phyloP scores from a whole-genome alignment of 2,329 filamentous ascomycete species.

The Microcyclospora pomicola region DNA sequence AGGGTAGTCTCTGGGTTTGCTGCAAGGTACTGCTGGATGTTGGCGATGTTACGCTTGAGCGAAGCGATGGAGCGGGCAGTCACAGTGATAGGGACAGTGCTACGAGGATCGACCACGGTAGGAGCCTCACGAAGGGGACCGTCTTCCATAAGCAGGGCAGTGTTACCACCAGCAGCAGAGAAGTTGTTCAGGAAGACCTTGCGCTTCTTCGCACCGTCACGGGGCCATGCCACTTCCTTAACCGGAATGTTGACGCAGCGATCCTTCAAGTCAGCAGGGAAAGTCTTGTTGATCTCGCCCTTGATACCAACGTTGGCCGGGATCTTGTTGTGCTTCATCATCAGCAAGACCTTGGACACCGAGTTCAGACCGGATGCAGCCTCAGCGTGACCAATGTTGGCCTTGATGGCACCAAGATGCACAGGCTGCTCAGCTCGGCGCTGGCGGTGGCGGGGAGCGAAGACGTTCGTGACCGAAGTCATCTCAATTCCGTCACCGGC shows the following conservation, averaged over 20 bases:
- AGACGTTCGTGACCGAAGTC: constrained; percentile 55
- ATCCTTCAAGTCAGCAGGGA: constrained; percentile 38
- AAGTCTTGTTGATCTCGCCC: constrained; percentile 41
- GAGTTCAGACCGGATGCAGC: constrained; percentile 42
- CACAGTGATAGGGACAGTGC: constrained; percentile 35
- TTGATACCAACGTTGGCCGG: constrained; percentile 43
- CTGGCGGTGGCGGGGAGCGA: constrained; percentile 41
- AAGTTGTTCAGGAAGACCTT: constrained; percentile 41
- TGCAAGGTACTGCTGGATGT: constrained; percentile 33
- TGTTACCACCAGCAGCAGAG: constrained; percentile 41
- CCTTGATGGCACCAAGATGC: constrained; percentile 41
- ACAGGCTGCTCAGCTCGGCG: constrained; percentile 36
- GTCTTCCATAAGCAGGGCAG: constrained; percentile 39
- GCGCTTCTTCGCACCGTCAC: constrained; percentile 35
- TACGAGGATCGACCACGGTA: constrained; percentile 30
- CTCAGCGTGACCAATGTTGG: constrained; percentile 42
- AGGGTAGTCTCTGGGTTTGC: constrained; percentile 33
- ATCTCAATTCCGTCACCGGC: constrained; percentile 75
- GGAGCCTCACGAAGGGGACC: constrained; percentile 31
- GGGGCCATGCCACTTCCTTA: constrained; percentile 31
- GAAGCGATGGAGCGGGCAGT: constrained; percentile 38
- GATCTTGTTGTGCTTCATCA: constrained; percentile 41
- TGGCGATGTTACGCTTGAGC: constrained; percentile 37
- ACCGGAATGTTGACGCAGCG: constrained; percentile 40
- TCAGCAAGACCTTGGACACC: constrained; percentile 39